Base-by-base conservation (phyloP, 2,329 filamentous ascomycete species). In the Phyllosticta citrichinensis region DNA sequence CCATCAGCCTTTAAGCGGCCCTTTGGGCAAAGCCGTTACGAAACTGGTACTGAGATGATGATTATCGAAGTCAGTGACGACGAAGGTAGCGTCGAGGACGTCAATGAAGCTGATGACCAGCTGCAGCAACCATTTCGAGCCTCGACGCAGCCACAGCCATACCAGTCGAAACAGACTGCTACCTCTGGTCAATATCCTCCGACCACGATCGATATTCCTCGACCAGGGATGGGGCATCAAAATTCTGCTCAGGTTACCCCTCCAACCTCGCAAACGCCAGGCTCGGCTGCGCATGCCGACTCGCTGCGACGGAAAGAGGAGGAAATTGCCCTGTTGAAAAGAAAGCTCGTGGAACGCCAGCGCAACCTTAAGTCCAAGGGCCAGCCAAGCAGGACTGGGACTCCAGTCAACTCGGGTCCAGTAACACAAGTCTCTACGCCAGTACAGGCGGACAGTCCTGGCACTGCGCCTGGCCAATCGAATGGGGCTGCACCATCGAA, bases 41-140 rank as follows among this genome's bases (percentile, higher is more conserved):
- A 69, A 24, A 68, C 69, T 56, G 76, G 81, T 57, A 80, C 86
- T 24, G 80, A 85, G 56, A 81, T 81, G 2, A 82, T 96, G 58
- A 83, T 96, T 50, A 96, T 96, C 66, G 84, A 95, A 65, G 87
- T 95, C 50, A 96, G 90, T 69, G 92, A 96, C 27, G 84, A 87
- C 65, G 85, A 87, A 62, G 79, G 77, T 6, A 80, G 85, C 55
- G 85, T 85, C 61, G 88, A 87, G 84, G 86, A 88, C 35, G 79
- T 87, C 58, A 83, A 83, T 25, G 83, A 81, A 55, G 79, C 78
- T 10, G 76, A 73, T 27, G 56, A 53, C 30, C 40, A 27, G 56
- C 56, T 50, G 62, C 62, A 55, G 58, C 57, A 56, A 47, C 56
- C 47, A 24, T 53, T 51, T 5, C 25, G 10, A 55, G 40, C 50